Conservation (phyloP, 345 rosid genomes). For the Atalantia buxifolia region DNA sequence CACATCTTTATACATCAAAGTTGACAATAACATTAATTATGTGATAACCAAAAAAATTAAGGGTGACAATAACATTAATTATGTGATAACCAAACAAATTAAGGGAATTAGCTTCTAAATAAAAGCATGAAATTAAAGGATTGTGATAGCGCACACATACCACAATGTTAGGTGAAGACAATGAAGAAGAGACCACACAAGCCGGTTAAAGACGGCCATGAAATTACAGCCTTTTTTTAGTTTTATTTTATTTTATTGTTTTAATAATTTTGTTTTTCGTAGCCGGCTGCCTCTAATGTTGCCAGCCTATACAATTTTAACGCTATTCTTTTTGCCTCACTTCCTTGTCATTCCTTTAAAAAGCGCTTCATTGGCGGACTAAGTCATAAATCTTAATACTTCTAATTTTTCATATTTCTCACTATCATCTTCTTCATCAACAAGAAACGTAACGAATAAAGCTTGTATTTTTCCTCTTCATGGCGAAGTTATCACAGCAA, state of each 20-base stretch:
- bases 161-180: slow-evolving; percentile 20
- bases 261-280: neutral
- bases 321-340: neutral
- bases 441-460: neutral
- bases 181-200: slow-evolving; percentile 18
- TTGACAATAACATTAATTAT: neutral
- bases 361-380: slow-evolving; percentile 24
- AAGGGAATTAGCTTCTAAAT: neutral
- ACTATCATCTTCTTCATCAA: neutral
- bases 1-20: neutral
- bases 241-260: neutral
- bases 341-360: slow-evolving; percentile 25
- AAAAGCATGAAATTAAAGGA: neutral
- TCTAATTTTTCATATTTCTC: slow-evolving; percentile 5
- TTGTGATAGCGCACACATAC: slow-evolving; percentile 9
- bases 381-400: slow-evolving; percentile 9
- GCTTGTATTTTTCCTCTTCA: neutral
- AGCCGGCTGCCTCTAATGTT: slow-evolving; percentile 22
- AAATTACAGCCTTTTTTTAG: neutral
- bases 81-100: neutral
- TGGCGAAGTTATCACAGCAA: slow-evolving; percentile 40
- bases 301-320: slow-evolving; percentile 26
- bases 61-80: neutral
- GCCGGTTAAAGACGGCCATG: slow-evolving; percentile 47
- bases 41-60: no score